These are phyloP conservation scores for Psophocarpus tetragonolobus DNA, from an alignment of 306 rosid genomes.

Conservation along the genomic window DNA sequence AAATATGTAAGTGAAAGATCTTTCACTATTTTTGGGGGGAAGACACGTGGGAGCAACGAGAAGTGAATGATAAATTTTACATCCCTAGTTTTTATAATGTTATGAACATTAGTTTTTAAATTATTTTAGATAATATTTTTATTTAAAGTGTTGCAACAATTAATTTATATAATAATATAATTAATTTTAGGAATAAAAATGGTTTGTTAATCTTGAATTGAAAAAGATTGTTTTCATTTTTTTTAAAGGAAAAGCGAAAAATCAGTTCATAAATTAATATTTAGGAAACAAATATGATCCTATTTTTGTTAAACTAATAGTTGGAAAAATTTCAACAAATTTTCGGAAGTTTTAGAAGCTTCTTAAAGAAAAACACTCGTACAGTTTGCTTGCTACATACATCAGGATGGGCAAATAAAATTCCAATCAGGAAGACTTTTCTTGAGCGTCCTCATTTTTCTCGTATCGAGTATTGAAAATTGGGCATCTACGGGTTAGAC, in stretches of 20 bases:
- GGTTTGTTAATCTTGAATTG: too few relatives aligned
- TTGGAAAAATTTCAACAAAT: background rate
- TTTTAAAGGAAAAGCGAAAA: background rate
- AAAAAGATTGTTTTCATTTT: background rate
- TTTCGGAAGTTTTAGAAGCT: background rate
- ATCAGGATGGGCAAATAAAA: background rate
- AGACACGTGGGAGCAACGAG: too few relatives aligned
- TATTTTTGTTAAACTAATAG: background rate
- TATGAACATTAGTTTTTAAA: too few relatives aligned
- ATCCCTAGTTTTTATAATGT: too few relatives aligned
- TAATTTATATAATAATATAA: too few relatives aligned
- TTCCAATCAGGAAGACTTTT: background rate
- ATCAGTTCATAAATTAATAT: background rate
- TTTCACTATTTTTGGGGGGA: too few relatives aligned
- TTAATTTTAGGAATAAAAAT: too few relatives aligned
- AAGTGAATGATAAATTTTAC: too few relatives aligned
- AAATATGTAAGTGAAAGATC: too few relatives aligned
- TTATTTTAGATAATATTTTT: too few relatives aligned
- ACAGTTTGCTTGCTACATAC: background rate
- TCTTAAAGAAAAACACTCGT: background rate
- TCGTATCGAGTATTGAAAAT: background rate
- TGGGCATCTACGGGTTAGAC: background rate
- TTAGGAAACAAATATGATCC: background rate
- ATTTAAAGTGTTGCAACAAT: too few relatives aligned
- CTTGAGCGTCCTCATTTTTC: background rate